Evolutionary conservation across 768 basidiomycete species (phyloP).

Genomic region (Mrakia hoshinonis): DNA sequence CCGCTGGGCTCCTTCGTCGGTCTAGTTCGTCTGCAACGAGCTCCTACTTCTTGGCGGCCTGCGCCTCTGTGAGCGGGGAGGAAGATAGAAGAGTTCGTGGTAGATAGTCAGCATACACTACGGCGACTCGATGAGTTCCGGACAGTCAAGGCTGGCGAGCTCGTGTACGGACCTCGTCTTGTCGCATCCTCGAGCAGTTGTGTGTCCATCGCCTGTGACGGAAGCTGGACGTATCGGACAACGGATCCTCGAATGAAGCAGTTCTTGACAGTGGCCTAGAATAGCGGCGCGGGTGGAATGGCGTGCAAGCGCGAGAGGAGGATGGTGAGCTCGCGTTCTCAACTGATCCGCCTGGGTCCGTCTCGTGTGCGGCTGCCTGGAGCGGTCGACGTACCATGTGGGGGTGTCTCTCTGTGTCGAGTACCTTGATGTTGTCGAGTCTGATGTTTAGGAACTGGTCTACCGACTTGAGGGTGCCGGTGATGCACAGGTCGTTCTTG

Average conservation of each 20-base stretch:
- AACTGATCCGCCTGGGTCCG: not conserved
- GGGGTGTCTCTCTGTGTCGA: constrained; percentile 86
- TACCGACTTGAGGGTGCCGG: constrained; percentile 89
- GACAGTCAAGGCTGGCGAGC: too few relatives aligned
- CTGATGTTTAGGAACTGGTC: constrained; percentile 96
- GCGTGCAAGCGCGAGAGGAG: not conserved
- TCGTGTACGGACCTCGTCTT: constrained; percentile 60
- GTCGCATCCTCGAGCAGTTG: constrained; percentile 94
- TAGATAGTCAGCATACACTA: not conserved
- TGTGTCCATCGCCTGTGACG: constrained; percentile 85
- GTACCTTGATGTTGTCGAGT: constrained; percentile 82
- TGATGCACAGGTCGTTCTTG: constrained; percentile 97
- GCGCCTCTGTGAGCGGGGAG: not conserved
- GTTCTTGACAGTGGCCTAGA: constrained; percentile 94
- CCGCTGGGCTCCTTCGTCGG: not conserved
- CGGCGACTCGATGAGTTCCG: not conserved
- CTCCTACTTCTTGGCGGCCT: not conserved
- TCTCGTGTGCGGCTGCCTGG: not conserved
- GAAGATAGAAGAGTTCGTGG: not conserved
- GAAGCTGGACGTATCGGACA: constrained; percentile 92
- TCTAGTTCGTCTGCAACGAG: too few relatives aligned
- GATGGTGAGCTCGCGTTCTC: not conserved
- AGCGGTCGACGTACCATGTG: constrained; percentile 68
- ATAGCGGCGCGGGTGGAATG: not conserved
- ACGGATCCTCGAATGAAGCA: constrained; percentile 98